Evolutionary conservation across 2,329 filamentous ascomycete species (phyloP).

Genomic region (Fusarium proliferatum): DNA sequence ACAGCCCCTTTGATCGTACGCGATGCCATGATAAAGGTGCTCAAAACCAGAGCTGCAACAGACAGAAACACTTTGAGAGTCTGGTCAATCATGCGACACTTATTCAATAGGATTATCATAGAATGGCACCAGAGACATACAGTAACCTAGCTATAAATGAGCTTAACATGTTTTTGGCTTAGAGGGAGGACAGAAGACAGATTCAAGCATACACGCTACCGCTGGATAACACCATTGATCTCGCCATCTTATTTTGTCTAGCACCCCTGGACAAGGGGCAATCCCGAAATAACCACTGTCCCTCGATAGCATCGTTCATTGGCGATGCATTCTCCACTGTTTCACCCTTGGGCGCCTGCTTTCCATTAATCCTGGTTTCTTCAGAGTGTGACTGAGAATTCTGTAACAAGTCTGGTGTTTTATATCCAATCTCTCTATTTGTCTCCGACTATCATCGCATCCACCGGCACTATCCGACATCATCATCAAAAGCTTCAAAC

Average conservation of each 20-base stretch:
- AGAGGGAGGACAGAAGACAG: not conserved
- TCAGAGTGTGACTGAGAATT: conserved; percentile 9
- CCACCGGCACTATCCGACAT: not conserved
- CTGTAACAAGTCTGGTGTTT: conserved; percentile 36
- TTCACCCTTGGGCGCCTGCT: conserved; percentile 29
- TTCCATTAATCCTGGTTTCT: conserved; percentile 17
- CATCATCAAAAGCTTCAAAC: not conserved
- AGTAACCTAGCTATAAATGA: conserved; percentile 20
- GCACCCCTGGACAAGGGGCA: conserved; percentile 18
- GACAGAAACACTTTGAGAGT: conserved; percentile 21
- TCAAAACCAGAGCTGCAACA: conserved; percentile 35
- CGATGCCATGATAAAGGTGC: not conserved
- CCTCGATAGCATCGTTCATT: conserved; percentile 17
- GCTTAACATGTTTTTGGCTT: conserved; percentile 7
- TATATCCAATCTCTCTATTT: conserved; percentile 10
- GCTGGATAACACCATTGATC: too few relatives aligned
- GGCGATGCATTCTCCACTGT: conserved; percentile 32
- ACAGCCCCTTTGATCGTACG: conserved; percentile 8
- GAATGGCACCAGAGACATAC: conserved; percentile 3
- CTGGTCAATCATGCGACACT: conserved; percentile 35
- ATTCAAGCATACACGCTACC: not conserved
- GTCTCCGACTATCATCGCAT: not conserved
- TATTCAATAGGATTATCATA: conserved; percentile 21
- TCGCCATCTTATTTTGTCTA: conserved; percentile 6
- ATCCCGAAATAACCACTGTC: conserved; percentile 30